Evolutionary conservation across 441 rosid genomes (phyloP).

Genomic region (Pelargonium citronellum): DNA sequence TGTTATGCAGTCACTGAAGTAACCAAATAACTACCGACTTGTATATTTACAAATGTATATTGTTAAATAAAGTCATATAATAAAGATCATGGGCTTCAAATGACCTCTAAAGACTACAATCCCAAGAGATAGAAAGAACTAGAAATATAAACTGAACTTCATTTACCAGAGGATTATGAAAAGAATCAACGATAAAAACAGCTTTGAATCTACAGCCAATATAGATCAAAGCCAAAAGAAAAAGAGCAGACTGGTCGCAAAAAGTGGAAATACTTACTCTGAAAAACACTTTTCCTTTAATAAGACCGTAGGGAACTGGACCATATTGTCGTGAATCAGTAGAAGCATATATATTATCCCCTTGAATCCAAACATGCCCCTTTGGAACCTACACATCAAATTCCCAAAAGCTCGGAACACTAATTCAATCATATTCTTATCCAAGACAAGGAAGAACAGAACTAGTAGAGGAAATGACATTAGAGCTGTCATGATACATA

Average conservation of each 20-base stretch:
- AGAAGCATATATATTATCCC: constrained; percentile 72
- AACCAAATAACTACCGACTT: too few species aligned
- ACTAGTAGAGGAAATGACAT: background rate
- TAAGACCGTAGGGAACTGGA: constrained; percentile 69
- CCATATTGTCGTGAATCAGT: constrained; percentile 70
- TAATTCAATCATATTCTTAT: background rate
- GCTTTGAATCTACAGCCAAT: background rate
- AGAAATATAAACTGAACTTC: background rate
- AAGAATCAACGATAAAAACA: background rate
- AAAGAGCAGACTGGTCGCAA: background rate
- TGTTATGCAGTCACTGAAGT: too few species aligned
- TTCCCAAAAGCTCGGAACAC: constrained; percentile 3
- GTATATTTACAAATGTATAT: too few species aligned
- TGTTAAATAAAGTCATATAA: too few species aligned
- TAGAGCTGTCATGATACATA: background rate
- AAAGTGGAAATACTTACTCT: constrained; percentile 39
- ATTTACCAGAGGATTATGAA: background rate
- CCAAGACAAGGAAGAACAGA: background rate
- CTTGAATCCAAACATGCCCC: constrained; percentile 89
- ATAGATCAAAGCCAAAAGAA: constrained; percentile 1
- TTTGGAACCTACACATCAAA: constrained; percentile 54
- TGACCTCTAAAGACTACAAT: background rate
- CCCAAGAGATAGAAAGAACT: background rate
- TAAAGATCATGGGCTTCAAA: background rate
- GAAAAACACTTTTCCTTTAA: constrained; percentile 65